These are phyloP conservation scores for Coemansia sp. DNA, from an alignment of 192 early-diverging fungal genomes.

Conservation along the genomic window DNA sequence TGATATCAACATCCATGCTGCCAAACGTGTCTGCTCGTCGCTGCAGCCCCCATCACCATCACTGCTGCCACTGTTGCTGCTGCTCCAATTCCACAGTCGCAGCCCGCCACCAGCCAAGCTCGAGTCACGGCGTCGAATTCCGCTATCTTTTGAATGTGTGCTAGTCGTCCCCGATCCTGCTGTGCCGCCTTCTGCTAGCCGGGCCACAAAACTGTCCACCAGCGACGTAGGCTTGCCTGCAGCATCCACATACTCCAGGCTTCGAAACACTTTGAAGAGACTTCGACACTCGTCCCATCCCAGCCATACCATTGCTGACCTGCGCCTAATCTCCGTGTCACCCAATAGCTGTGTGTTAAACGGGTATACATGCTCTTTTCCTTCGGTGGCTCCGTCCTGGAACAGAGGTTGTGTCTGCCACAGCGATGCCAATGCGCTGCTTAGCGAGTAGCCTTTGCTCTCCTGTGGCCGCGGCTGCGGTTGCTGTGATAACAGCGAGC, in stretches of 20 bases:
- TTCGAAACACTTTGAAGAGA: conserved; percentile 29
- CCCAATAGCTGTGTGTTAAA: conserved; percentile 20
- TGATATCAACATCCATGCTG: conserved; percentile 48
- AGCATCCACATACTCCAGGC: conserved; percentile 44
- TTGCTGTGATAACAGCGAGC: conserved; percentile 14
- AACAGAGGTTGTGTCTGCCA: conserved; percentile 33
- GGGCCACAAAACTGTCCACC: conserved; percentile 42
- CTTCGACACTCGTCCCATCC: conserved; percentile 49
- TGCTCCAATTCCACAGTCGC: conserved; percentile 18
- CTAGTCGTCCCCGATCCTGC: neutral
- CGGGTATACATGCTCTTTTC: conserved; percentile 12
- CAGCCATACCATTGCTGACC: conserved; percentile 41
- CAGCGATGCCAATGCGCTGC: conserved; percentile 27
- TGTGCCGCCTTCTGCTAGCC: conserved; percentile 36
- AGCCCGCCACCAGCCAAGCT: neutral
- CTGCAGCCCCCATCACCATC: conserved; percentile 1
- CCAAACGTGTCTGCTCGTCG: conserved; percentile 21
- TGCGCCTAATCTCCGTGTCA: neutral
- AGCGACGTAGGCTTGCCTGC: conserved; percentile 41
- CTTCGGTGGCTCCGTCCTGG: neutral
- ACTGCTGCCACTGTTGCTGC: neutral
- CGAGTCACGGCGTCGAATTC: neutral
- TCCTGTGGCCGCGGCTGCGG: neutral
- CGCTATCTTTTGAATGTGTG: neutral
- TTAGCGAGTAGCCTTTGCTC: conserved; percentile 17